Conservation (phyloP, 2,329 filamentous ascomycete species). For the Fonsecaea nubica region DNA sequence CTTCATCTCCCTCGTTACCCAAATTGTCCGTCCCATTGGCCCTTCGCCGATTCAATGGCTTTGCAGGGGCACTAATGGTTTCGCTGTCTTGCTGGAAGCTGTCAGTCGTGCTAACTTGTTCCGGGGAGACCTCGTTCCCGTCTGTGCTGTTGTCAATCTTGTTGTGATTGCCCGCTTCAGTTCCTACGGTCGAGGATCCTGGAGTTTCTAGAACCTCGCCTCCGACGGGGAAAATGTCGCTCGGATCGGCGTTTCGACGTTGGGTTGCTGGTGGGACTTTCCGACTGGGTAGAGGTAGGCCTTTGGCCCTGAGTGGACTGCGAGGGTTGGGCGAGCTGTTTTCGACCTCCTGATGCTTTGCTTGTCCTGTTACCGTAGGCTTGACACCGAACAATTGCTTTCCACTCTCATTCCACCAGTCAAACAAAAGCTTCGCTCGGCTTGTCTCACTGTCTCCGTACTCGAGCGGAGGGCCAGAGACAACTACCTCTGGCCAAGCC, state of each 20-base stretch:
- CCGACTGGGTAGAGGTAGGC: neutral
- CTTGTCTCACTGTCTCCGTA: conserved; percentile 47
- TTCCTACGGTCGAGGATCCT: neutral
- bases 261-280: neutral
- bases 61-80: neutral
- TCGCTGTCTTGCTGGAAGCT: neutral
- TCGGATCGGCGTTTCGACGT: conserved; percentile 21
- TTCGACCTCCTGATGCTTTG: neutral
- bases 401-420: conserved; percentile 52
- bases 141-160: neutral
- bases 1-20: conserved; percentile 20
- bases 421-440: conserved; percentile 46
- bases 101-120: neutral
- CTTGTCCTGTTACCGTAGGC: neutral
- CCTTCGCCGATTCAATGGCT: conserved; percentile 19
- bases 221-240: conserved; percentile 23
- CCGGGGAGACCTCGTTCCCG: neutral
- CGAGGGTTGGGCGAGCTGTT: neutral
- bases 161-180: neutral
- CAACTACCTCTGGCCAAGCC: conserved; percentile 41
- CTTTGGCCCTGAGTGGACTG: neutral
- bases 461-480: conserved; percentile 51
- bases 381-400: conserved; percentile 30
- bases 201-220: conserved; percentile 1
- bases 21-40: conserved; percentile 29